phyloP scores from a whole-genome alignment of 2,329 filamentous ascomycete species.

The Pestalotiopsis sp. region DNA sequence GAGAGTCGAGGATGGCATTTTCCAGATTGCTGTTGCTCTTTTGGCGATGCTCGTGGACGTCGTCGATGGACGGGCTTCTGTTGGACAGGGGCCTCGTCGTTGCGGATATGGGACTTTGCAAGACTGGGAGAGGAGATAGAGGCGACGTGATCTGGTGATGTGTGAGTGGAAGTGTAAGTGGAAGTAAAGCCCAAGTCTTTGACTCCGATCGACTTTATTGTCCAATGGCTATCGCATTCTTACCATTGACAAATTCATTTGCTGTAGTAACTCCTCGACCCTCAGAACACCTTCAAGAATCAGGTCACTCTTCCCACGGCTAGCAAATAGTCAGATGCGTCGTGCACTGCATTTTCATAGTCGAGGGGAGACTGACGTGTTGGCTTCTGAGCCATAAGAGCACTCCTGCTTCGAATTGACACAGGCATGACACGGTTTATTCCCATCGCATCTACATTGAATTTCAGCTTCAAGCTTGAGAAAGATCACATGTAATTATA shows the following conservation, averaged over 20 bases:
- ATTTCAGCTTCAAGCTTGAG: not conserved
- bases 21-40: constrained; percentile 35
- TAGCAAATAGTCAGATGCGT: constrained; percentile 19
- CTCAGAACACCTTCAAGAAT: constrained; percentile 53
- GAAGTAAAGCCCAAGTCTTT: not conserved
- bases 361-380: constrained; percentile 39
- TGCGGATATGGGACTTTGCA: constrained; percentile 15
- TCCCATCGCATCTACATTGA: constrained; percentile 47
- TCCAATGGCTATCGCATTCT: not conserved
- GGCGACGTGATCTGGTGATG: constrained; percentile 17
- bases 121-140: not conserved
- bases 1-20: constrained; percentile 52
- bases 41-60: constrained; percentile 17
- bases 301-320: constrained; percentile 53
- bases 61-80: constrained; percentile 16
- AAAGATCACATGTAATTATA: not conserved
- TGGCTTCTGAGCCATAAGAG: constrained; percentile 45
- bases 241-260: constrained; percentile 46
- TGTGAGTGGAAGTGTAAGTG: not conserved
- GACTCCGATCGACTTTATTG: not conserved
- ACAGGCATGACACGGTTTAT: constrained; percentile 46
- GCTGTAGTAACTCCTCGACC: constrained; percentile 48
- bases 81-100: constrained; percentile 7
- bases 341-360: not conserved
- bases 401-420: constrained; percentile 39